These are phyloP conservation scores for Ampelocalamus luodianensis DNA, from an alignment of 176 grass and related monocot genomes.

Conservation along the genomic window DNA sequence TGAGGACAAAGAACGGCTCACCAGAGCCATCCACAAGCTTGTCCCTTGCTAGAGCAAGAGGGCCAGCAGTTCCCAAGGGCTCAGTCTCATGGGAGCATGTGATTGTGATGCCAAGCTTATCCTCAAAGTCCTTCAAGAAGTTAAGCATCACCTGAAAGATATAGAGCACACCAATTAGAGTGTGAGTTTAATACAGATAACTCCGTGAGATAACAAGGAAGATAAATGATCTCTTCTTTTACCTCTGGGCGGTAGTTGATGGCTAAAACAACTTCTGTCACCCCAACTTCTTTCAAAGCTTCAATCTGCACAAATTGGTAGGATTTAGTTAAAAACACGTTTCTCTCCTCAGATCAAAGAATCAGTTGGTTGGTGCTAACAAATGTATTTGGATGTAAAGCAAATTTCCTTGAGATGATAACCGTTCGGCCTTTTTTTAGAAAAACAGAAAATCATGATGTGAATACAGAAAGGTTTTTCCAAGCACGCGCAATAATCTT, in stretches of 20 bases:
- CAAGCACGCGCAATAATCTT: background rate
- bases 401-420: background rate
- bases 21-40: slow-evolving; percentile 79
- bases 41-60: slow-evolving; percentile 90
- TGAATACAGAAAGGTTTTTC: background rate
- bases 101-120: slow-evolving; percentile 88
- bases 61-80: slow-evolving; percentile 86
- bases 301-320: slow-evolving; percentile 63
- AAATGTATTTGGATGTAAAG: slow-evolving; percentile 13
- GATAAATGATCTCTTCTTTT: slow-evolving; percentile 10
- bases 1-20: slow-evolving; percentile 90
- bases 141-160: slow-evolving; percentile 86
- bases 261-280: slow-evolving; percentile 86
- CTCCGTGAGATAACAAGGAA: background rate
- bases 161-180: background rate
- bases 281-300: slow-evolving; percentile 84
- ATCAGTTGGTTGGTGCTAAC: background rate
- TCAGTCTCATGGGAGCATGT: slow-evolving; percentile 97
- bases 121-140: slow-evolving; percentile 96
- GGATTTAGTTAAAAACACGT: background rate
- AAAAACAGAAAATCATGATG: background rate
- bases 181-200: slow-evolving; percentile 21
- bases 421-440: background rate
- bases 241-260: slow-evolving; percentile 96
- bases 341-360: background rate